A percentile compares a stretch with the other conserved stretches of the same genome.
phyloP scores from a whole-genome alignment of 352 stramenopile species.

The Phytophthora pseudosyringae region DNA sequence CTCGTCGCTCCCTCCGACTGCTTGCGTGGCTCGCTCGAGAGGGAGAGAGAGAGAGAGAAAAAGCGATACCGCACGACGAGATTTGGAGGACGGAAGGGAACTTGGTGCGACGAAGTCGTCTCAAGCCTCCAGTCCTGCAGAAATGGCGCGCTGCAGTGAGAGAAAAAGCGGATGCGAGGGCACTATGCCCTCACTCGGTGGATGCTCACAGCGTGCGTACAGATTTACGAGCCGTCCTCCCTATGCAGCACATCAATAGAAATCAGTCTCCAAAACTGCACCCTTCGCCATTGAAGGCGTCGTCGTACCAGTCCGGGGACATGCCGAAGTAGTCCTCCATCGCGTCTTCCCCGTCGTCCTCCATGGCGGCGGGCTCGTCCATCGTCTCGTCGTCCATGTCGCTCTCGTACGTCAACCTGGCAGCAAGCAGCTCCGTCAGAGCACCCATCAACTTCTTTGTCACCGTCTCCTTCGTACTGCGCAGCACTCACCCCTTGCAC shows the following conservation, averaged over 20 bases:
- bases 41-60: conserved; percentile 30
- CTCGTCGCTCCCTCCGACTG: conserved; percentile 30
- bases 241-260: conserved; percentile 27
- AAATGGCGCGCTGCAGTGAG: conserved; percentile 36
- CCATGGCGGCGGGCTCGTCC: conserved; percentile 66
- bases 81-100: conserved; percentile 17
- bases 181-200: conserved; percentile 2
- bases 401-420: conserved; percentile 65
- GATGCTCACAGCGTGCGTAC: conserved; percentile 18
- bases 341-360: conserved; percentile 81
- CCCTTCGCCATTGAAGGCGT: not conserved
- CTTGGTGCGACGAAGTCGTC: conserved; percentile 1
- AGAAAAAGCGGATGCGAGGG: conserved; percentile 3
- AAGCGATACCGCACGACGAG: conserved; percentile 30
- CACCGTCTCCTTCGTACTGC: not conserved
- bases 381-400: conserved; percentile 85
- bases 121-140: conserved; percentile 27
- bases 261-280: conserved; percentile 4
- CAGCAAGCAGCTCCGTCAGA: conserved; percentile 4
- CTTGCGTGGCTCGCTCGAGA: conserved; percentile 23
- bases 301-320: conserved; percentile 79
- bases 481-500: conserved; percentile 83
- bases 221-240: conserved; percentile 65
- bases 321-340: conserved; percentile 90
- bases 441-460: not conserved